Base-by-base conservation (phyloP, 2,329 filamentous ascomycete species). In the Fulvia fulva region DNA sequence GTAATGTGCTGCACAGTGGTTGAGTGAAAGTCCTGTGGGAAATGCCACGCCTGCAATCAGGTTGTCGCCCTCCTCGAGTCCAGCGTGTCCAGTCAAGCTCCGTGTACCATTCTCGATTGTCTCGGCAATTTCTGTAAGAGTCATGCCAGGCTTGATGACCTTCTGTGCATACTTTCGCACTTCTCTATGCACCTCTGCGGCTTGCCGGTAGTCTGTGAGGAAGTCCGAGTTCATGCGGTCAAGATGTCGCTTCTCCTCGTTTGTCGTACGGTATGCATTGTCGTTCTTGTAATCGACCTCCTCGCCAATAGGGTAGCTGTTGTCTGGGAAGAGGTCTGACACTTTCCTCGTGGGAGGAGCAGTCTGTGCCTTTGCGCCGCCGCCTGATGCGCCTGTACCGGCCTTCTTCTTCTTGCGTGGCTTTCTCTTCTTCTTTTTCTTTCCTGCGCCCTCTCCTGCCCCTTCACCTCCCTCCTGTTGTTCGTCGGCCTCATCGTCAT, bases 181-280 rank as follows among this genome's bases (percentile, higher is more conserved):
- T 68, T 84, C 78, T 46, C 81, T 77, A 67, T 84, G 82, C 47
- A 81, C 74, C 65, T 84, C 82, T 0, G 81, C 82, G 9, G 80
- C 82, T 68, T 83, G 76, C 50, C 82, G 80, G 68, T 84, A 84
- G 57, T 84, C 75, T 23, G 71, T 72, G 22, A 84, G 72, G 63
- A 82, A 83, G 12, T 73, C 74, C 22, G 76, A 72, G 59, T 81
- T 78, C 65, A 77, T 72, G 54, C 75, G 71, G 54, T 76, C 71
- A 21, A 76, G 60, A 58, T 79, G 73, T 30, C 78, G 74, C 52
- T 74, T 66, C 69, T 82, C 80, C 62, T 80, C 78, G 58, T 67
- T 73, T 1, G 78, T 80, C 3, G 75, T 80, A 26, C 78, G 77
- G 50, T 71, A 71, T 5, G 72, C 73, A 58, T 80, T 80, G 11